Evolutionary conservation across 2,329 filamentous ascomycete genomes (phyloP).

Genomic region (Davidsoniella eucalypti): DNA sequence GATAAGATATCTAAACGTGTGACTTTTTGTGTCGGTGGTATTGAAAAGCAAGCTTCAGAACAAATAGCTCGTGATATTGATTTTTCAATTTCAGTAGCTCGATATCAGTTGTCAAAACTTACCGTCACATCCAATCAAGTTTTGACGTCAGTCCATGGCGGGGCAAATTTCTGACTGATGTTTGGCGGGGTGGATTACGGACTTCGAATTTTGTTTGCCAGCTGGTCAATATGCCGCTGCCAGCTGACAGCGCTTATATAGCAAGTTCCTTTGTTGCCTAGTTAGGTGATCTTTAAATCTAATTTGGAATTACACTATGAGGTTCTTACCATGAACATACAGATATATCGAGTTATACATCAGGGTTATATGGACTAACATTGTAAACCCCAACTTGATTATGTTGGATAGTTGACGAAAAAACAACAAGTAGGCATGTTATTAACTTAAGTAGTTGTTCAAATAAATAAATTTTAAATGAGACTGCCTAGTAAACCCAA

Average conservation of each 20-base stretch:
- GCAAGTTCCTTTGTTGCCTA: too few species aligned
- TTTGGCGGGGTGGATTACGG: slow-evolving; percentile 1
- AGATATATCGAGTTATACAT: too few species aligned
- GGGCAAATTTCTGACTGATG: slow-evolving; percentile 5
- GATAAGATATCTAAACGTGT: not conserved
- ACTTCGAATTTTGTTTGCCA: not conserved
- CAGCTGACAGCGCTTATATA: not conserved
- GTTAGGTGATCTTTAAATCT: too few species aligned
- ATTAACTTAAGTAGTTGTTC: too few species aligned
- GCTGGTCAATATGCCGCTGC: not conserved
- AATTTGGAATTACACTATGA: too few species aligned
- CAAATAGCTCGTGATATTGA: not conserved
- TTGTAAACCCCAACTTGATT: too few species aligned
- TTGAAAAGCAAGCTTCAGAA: not conserved
- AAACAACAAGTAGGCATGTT: too few species aligned
- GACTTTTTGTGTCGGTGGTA: not conserved
- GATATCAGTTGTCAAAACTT: not conserved
- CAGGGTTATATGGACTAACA: too few species aligned
- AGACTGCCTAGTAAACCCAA: too few species aligned
- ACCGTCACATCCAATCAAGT: not conserved
- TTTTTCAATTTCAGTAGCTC: not conserved
- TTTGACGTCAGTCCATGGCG: slow-evolving; percentile 7
- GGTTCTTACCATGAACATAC: too few species aligned
- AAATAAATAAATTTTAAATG: too few species aligned
- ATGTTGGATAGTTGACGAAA: too few species aligned